These are phyloP conservation scores for Penicillium bialowiezense DNA, from an alignment of 495 filamentous ascomycete genomes.

Conservation along the genomic window DNA sequence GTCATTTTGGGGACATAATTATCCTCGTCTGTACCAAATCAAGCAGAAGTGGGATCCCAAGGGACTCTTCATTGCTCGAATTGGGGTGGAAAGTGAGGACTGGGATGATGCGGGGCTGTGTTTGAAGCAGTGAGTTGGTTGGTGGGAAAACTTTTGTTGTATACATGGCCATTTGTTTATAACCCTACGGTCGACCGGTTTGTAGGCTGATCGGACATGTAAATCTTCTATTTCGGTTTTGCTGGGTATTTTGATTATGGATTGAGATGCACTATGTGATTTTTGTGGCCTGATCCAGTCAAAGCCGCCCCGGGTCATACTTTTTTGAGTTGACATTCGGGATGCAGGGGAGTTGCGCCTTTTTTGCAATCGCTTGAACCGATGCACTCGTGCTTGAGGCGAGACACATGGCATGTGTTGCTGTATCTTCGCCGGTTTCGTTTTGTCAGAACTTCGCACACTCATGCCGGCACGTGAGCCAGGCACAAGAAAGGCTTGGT, in stretches of 20 bases:
- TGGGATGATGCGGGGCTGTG: slow-evolving; percentile 34
- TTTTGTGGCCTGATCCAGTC: not conserved
- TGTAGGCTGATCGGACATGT: not conserved
- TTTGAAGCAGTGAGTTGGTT: not conserved
- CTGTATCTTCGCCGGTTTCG: not conserved
- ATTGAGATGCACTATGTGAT: not conserved
- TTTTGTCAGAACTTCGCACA: not conserved
- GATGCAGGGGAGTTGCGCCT: not conserved
- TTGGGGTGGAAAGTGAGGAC: slow-evolving; percentile 31
- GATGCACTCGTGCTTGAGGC: not conserved
- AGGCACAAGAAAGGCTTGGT: not conserved
- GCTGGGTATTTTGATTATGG: slow-evolving; percentile 2
- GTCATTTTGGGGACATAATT: slow-evolving; percentile 51
- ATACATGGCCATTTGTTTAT: not conserved
- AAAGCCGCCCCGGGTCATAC: not conserved
- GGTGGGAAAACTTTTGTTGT: not conserved
- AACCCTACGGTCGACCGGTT: not conserved
- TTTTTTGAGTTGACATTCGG: not conserved
- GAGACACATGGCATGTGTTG: not conserved
- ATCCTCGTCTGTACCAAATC: slow-evolving; percentile 36
- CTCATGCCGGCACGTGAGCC: too few relatives aligned
- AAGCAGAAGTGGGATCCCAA: slow-evolving; percentile 39
- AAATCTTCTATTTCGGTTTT: not conserved
- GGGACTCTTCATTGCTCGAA: slow-evolving; percentile 26
- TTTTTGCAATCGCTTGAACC: not conserved